Evolutionary conservation across 140 eudicot species (phyloP), one percentile per base, ranked within the genome.

Genomic region (Ambrosia hybrid): DNA sequence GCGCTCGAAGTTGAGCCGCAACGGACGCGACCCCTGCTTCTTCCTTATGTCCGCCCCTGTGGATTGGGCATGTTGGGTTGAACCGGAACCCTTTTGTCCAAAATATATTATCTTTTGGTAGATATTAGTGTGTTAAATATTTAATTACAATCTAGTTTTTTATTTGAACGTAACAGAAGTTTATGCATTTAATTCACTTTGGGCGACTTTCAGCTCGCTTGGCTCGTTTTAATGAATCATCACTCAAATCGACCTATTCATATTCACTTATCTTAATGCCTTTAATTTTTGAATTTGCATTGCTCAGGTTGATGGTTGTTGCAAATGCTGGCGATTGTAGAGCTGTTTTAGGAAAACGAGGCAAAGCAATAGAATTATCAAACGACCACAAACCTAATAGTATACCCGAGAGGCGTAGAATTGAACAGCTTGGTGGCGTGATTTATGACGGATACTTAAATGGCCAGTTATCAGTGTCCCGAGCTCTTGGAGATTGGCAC

Each of bases 291-390:
- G 6, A 17, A 11, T 7, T 61, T 49, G 51, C 37, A 14, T 60
- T 73, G 6, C n/a, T 16, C 82, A 92, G 98, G 77, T 80, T 58
- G 76, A 66, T 92, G 95, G 69, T 92, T 30, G 81, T 92, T 62
- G 98, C 98, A 60, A 92, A 92, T 64, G 98, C 90, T 33, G 98
- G 96, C 6, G 98, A 92, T 82, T 91, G 97, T 60, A 89, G 97
- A 51, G 97, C 97, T 48, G 97, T 88, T 21, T 64, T 88, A 56
- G 92, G 95, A n/a, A 91, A 88, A 67, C 76, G 90, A 56, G 97
- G 97, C 58, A 85, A 63, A 81, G 97, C 97, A 55, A 53, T 91
- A n/a, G 97, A 91, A 67, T 74, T 91, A 37, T 91, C 97, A 12
- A 85, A 88, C 57, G 97, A 91, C 79, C 97, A 91, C 92, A 91